Evolutionary conservation across 805 yeast genomes (phyloP).

Genomic region (Candida taoyuanica): DNA sequence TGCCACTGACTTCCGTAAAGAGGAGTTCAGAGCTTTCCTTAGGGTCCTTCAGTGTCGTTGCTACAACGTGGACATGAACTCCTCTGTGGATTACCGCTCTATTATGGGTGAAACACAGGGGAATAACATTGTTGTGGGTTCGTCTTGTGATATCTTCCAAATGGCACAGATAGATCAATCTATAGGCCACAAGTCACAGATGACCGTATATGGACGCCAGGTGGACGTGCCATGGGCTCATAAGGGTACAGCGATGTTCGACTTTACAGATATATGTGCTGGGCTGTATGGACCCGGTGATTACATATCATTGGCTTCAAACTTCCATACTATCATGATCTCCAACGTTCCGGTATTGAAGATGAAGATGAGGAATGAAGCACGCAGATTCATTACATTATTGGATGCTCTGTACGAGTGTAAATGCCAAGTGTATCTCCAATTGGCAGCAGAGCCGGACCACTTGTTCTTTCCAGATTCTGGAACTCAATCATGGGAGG

Average conservation of each 20-base stretch:
- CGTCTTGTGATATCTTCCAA: neutral
- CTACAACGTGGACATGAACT: constrained; percentile 56
- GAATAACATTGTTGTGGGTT: no score
- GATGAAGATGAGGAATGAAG: constrained; percentile 57
- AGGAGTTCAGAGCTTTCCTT: constrained; percentile 53
- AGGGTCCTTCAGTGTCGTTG: constrained; percentile 55
- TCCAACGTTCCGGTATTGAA: constrained; percentile 60
- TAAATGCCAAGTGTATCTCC: constrained; percentile 52
- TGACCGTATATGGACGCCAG: constrained; percentile 54
- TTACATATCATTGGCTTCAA: constrained; percentile 61
- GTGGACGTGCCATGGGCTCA: constrained; percentile 42
- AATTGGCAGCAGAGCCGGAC: constrained; percentile 46
- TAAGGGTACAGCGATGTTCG: constrained; percentile 42
- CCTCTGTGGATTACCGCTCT: constrained; percentile 50
- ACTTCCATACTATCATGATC: constrained; percentile 50
- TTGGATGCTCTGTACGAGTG: constrained; percentile 69
- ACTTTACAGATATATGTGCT: constrained; percentile 50
- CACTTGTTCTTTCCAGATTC: constrained; percentile 54
- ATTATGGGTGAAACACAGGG: constrained; percentile 10
- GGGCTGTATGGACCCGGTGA: constrained; percentile 62
- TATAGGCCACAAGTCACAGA: constrained; percentile 19
- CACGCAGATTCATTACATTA: constrained; percentile 60
- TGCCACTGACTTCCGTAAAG: constrained; percentile 57
- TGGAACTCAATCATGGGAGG: neutral
- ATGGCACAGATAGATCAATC: constrained; percentile 5